These are phyloP conservation scores for Trifolium dubium DNA, from an alignment of 306 rosid genomes.

Conservation along the genomic window DNA sequence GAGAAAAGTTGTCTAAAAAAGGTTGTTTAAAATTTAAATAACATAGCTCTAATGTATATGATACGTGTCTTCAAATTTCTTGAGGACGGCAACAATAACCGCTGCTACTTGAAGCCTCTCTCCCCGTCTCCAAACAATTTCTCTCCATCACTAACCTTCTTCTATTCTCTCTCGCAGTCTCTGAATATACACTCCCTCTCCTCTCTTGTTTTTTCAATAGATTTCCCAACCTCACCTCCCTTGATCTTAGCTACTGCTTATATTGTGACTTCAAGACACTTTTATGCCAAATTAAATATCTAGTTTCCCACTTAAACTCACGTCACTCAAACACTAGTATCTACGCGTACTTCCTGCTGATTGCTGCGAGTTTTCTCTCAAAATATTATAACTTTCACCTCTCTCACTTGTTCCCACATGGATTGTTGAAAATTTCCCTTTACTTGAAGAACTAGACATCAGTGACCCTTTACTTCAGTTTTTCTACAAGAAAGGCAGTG, in stretches of 20 bases:
- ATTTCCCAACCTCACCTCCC: slow-evolving; percentile 45
- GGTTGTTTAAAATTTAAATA: too few relatives aligned
- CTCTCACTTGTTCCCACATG: not conserved
- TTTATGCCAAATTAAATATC: slow-evolving; percentile 50
- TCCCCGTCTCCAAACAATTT: slow-evolving; percentile 60
- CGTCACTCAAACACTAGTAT: slow-evolving; percentile 54
- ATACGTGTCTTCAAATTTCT: slow-evolving; percentile 50
- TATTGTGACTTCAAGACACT: slow-evolving; percentile 21
- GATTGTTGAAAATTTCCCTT: not conserved
- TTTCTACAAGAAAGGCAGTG: too few relatives aligned
- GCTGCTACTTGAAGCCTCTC: not conserved
- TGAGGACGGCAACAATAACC: not conserved
- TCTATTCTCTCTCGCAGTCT: slow-evolving; percentile 44
- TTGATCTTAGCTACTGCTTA: slow-evolving; percentile 41
- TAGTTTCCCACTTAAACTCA: slow-evolving; percentile 38
- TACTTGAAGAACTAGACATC: not conserved
- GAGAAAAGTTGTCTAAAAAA: too few relatives aligned
- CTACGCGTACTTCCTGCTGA: slow-evolving; percentile 26
- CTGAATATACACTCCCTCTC: too few relatives aligned
- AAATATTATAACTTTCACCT: slow-evolving; percentile 10
- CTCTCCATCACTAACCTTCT: slow-evolving; percentile 55
- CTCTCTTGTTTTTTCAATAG: slow-evolving; percentile 8
- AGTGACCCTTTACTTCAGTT: not conserved
- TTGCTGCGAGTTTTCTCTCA: slow-evolving; percentile 45
- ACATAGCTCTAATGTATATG: slow-evolving; percentile 62